Evolutionary conservation across 2,329 filamentous ascomycete genomes (phyloP).

Genomic region (Kalmusia sp.): DNA sequence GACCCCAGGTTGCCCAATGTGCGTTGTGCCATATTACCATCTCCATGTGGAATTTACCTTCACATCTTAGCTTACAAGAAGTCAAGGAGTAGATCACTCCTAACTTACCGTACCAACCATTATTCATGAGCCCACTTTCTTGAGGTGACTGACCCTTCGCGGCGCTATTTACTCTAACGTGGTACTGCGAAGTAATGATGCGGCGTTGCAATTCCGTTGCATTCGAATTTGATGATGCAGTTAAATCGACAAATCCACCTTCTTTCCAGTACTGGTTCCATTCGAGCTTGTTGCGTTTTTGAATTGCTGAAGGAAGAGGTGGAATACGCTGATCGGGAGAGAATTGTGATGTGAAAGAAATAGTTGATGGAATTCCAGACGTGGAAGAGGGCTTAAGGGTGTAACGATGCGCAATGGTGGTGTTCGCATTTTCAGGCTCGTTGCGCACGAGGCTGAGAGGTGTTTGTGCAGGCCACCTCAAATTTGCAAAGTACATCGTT

Average conservation of each 20-base stretch:
- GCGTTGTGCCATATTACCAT: conserved; percentile 61
- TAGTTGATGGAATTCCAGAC: conserved; percentile 8
- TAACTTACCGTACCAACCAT: conserved; percentile 58
- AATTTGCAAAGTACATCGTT: conserved; percentile 51
- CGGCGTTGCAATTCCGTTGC: conserved; percentile 60
- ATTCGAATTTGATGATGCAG: conserved; percentile 45
- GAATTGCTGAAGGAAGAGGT: conserved; percentile 28
- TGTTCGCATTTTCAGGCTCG: conserved; percentile 51
- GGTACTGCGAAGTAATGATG: conserved; percentile 62
- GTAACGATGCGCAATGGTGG: conserved; percentile 42
- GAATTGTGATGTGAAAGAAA: conserved; percentile 33
- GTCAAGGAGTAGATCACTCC: too few species aligned
- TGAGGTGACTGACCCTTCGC: conserved; percentile 53
- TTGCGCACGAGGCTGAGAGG: conserved; percentile 41
- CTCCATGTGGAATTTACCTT: conserved; percentile 62
- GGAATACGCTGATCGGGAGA: conserved; percentile 31
- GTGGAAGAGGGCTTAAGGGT: conserved; percentile 11
- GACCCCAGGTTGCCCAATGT: conserved; percentile 58
- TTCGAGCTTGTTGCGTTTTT: conserved; percentile 7
- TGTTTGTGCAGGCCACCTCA: conserved; percentile 48
- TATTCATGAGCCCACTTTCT: conserved; percentile 58
- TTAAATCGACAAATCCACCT: conserved; percentile 60
- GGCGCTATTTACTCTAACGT: conserved; percentile 61
- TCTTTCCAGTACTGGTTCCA: conserved; percentile 59
- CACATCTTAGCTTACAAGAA: background rate